A percentile compares a stretch with the other conserved stretches of the same genome.
Conservation (phyloP, 352 stramenopile genomes). For the Lagenidium sp. region DNA sequence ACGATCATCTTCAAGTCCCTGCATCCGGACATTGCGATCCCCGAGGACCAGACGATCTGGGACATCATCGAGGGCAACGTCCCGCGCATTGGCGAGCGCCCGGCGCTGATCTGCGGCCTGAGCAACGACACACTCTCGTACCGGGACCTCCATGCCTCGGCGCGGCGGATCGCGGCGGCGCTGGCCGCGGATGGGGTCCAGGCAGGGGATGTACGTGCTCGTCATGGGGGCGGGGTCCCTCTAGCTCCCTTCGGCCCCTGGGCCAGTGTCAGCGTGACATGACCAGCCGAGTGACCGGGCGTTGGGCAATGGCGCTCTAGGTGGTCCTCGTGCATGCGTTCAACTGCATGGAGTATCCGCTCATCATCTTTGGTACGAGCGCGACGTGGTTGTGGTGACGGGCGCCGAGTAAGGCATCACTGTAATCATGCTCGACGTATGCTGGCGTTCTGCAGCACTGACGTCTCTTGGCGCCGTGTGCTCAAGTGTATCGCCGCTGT, state of each 20-base stretch:
- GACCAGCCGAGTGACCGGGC: background rate
- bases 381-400: background rate
- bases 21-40: slow-evolving; percentile 33
- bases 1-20: slow-evolving; percentile 41
- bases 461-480: slow-evolving; percentile 39
- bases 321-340: slow-evolving; percentile 51
- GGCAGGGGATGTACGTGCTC: slow-evolving; percentile 37
- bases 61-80: slow-evolving; percentile 21
- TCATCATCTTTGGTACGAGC: slow-evolving; percentile 32
- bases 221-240: too few relatives aligned
- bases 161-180: slow-evolving; percentile 28
- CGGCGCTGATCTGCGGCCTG: slow-evolving; percentile 46
- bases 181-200: slow-evolving; percentile 34
- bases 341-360: slow-evolving; percentile 64
- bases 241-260: too few relatives aligned
- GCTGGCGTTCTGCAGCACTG: slow-evolving; percentile 15
- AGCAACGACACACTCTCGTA: slow-evolving; percentile 41
- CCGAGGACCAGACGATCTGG: slow-evolving; percentile 38
- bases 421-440: background rate
- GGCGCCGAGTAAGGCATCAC: too few relatives aligned
- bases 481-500: slow-evolving; percentile 54
- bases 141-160: slow-evolving; percentile 24
- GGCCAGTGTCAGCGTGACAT: too few relatives aligned
- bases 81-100: slow-evolving; percentile 19
- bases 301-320: slow-evolving; percentile 20